Percentiles rank a stretch among this genome's conserved stretches.
Evolutionary conservation across 129 eudicot species (phyloP).

Genomic region (Flaveria brownii): DNA sequence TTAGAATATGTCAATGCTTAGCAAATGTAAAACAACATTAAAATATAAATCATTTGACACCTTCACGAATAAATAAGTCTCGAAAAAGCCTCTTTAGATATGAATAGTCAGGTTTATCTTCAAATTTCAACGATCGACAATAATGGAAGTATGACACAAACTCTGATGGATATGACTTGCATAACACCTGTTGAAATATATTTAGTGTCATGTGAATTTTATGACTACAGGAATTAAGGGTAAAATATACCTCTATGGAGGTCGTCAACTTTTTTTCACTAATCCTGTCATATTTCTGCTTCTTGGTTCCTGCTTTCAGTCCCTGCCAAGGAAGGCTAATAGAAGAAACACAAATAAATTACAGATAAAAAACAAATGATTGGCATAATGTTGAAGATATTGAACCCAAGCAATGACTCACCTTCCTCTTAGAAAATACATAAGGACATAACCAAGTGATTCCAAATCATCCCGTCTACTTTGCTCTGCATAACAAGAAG

Average conservation of each 20-base stretch:
- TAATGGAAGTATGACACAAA: slow-evolving; percentile 89
- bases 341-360: slow-evolving; percentile 9
- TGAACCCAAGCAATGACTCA: slow-evolving; percentile 13
- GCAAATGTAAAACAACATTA: background rate
- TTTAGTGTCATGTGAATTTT: background rate
- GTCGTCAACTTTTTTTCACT: slow-evolving; percentile 96
- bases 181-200: slow-evolving; percentile 56
- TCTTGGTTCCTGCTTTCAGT: slow-evolving; percentile 90
- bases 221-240: background rate
- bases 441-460: slow-evolving; percentile 96
- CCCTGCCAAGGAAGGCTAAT: slow-evolving; percentile 99
- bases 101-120: slow-evolving; percentile 97
- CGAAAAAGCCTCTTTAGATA: slow-evolving; percentile 93
- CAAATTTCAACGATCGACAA: slow-evolving; percentile 87
- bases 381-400: background rate
- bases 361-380: background rate
- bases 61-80: slow-evolving; percentile 93
- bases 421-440: slow-evolving; percentile 99
- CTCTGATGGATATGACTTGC: slow-evolving; percentile 95
- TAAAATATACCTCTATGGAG: slow-evolving; percentile 69
- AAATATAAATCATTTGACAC: slow-evolving; percentile 41
- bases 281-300: slow-evolving; percentile 93
- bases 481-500: slow-evolving; percentile 67
- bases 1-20: background rate
- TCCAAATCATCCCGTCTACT: slow-evolving; percentile 98